Conservation (phyloP, 176 grass and related monocot genomes). For the Tuctoria greenei region DNA sequence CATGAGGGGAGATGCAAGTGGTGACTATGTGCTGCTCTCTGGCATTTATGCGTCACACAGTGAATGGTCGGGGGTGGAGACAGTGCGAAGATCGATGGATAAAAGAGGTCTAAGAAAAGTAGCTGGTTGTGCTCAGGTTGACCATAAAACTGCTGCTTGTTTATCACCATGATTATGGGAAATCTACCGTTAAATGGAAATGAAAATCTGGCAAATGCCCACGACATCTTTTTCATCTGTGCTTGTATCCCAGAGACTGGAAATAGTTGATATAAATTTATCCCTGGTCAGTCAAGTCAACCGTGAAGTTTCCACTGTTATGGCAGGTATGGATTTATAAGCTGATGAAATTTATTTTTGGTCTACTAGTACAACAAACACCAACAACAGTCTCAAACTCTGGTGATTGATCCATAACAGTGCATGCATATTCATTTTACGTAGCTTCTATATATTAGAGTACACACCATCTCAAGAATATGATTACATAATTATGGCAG, state of each 20-base stretch:
- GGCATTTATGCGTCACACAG: constrained; percentile 40
- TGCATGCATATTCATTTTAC: constrained; percentile 19
- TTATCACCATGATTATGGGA: neutral
- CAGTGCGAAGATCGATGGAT: constrained; percentile 43
- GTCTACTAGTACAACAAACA: neutral
- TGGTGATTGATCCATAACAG: neutral
- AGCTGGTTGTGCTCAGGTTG: constrained; percentile 43
- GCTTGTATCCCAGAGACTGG: neutral
- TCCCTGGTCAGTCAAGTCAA: neutral
- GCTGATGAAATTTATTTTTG: neutral
- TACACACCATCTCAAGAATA: constrained; percentile 8
- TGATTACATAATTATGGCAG: neutral
- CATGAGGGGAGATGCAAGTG: constrained; percentile 40
- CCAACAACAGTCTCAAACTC: neutral
- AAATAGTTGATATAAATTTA: neutral
- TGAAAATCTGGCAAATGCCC: neutral
- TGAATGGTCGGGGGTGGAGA: constrained; percentile 51
- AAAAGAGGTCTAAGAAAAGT: constrained; percentile 45
- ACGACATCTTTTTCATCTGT: neutral
- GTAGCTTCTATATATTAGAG: neutral
- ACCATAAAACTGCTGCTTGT: neutral
- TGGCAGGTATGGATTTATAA: constrained; percentile 1
- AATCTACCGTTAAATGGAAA: neutral
- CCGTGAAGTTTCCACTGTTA: neutral
- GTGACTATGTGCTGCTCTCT: constrained; percentile 54